Conservation (phyloP, 2,329 filamentous ascomycete genomes). For the Sarocladiaceae sp. region DNA sequence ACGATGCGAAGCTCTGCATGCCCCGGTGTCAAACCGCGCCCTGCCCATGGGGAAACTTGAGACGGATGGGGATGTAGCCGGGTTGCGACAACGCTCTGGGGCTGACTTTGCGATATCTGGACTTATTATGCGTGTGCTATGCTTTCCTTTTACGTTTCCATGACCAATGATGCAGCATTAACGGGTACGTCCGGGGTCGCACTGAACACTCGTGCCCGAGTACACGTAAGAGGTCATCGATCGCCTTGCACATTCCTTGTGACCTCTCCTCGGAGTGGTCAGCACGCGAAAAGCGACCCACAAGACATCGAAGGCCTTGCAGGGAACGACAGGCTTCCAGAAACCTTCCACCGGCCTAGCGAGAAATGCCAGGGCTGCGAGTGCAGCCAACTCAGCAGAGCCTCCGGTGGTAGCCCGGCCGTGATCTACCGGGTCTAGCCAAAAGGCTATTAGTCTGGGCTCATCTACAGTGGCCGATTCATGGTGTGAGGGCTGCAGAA, state of each 20-base stretch:
- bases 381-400: background rate
- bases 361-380: background rate
- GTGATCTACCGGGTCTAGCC: constrained; percentile 6
- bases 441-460: background rate
- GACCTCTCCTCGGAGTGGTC: background rate
- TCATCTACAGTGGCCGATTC: background rate
- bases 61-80: background rate
- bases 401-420: background rate
- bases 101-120: background rate
- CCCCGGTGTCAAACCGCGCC: background rate
- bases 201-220: background rate
- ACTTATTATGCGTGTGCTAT: background rate
- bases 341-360: constrained; percentile 1
- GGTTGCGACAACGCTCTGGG: background rate
- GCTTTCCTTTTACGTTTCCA: background rate
- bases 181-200: background rate
- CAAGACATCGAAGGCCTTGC: background rate
- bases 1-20: background rate
- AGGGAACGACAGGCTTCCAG: constrained; percentile 4
- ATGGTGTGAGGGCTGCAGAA: background rate
- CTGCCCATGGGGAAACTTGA: constrained; percentile 1
- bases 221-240: background rate
- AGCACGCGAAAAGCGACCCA: constrained; percentile 1
- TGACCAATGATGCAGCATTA: background rate
- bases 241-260: background rate